These are phyloP conservation scores for Veloporphyrellus conicus DNA, from an alignment of 1,284 basidiomycete species.

Conservation along the genomic window DNA sequence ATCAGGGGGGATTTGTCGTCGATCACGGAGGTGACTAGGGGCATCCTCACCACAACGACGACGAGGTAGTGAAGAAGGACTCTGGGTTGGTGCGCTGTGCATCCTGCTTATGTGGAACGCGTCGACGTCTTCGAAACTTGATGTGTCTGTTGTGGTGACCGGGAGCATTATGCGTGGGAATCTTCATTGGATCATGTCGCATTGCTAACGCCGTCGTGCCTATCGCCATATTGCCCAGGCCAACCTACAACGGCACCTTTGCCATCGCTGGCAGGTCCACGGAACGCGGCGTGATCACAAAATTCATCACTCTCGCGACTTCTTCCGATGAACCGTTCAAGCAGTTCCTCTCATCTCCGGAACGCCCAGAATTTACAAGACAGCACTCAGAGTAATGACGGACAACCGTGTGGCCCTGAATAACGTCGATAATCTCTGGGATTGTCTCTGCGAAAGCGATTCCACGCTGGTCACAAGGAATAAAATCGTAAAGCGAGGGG, in stretches of 20 bases:
- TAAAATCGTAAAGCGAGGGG: conserved; percentile 41
- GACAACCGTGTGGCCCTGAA: conserved; percentile 77
- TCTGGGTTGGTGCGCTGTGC: too few species aligned
- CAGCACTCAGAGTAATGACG: conserved; percentile 61
- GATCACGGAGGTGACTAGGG: conserved; percentile 23
- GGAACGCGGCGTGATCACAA: conserved; percentile 53
- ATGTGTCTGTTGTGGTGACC: too few species aligned
- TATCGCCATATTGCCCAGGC: conserved; percentile 60
- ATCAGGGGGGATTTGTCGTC: conserved; percentile 34
- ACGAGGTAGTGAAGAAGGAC: background rate
- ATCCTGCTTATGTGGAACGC: too few species aligned
- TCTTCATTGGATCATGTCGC: conserved; percentile 14
- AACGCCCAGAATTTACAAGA: conserved; percentile 78
- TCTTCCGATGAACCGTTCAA: conserved; percentile 36
- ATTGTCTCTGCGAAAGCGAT: conserved; percentile 54
- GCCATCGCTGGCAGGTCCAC: conserved; percentile 58
- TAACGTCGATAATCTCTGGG: conserved; percentile 65
- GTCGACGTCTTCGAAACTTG: too few species aligned
- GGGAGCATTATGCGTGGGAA: too few species aligned
- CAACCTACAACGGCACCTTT: conserved; percentile 56
- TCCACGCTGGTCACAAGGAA: conserved; percentile 36
- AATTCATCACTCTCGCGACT: conserved; percentile 48
- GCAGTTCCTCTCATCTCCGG: conserved; percentile 66
- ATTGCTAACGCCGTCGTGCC: conserved; percentile 36
- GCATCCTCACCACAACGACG: conserved; percentile 13